Evolutionary conservation across 2,329 filamentous ascomycete genomes (phyloP).

Genomic region (Arthroderma sp.): DNA sequence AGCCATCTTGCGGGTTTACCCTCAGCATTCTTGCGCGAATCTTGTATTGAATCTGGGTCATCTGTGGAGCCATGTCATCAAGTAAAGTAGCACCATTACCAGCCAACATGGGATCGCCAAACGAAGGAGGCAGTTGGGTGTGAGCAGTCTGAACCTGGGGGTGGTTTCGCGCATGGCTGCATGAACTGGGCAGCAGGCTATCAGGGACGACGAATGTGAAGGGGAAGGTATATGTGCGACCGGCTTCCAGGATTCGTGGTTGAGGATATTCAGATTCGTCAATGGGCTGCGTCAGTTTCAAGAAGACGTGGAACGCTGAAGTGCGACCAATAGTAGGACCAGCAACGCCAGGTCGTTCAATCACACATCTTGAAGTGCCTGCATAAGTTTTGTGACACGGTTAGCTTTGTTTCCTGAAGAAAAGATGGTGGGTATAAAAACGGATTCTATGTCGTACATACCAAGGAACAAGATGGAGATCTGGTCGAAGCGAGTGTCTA

Average conservation of each 20-base stretch:
- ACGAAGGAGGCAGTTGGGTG: conserved; percentile 45
- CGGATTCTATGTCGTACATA: conserved; percentile 9
- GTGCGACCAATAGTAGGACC: conserved; percentile 41
- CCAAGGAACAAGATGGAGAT: conserved; percentile 20
- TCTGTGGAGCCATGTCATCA: conserved; percentile 51
- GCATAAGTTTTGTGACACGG: background rate
- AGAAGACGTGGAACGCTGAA: conserved; percentile 46
- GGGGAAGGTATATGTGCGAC: conserved; percentile 44
- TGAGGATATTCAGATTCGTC: conserved; percentile 39
- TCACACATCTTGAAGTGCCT: conserved; percentile 39
- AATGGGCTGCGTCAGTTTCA: conserved; percentile 50
- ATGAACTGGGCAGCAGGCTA: conserved; percentile 46
- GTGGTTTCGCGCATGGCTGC: conserved; percentile 40
- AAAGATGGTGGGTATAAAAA: background rate
- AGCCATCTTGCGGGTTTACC: conserved; percentile 22
- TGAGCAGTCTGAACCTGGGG: conserved; percentile 43
- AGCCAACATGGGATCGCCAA: conserved; percentile 45
- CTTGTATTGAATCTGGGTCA: conserved; percentile 47
- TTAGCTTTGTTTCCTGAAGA: background rate
- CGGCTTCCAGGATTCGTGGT: conserved; percentile 41
- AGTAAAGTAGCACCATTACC: conserved; percentile 37
- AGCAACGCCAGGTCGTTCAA: conserved; percentile 42
- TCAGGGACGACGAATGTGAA: conserved; percentile 53
- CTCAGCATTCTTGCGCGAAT: conserved; percentile 38
- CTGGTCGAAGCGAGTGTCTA: conserved; percentile 18